Percentiles rank a stretch among this genome's conserved stretches.
phyloP scores from a whole-genome alignment of 1,284 basidiomycete genomes.

The Phlebopus sp. region DNA sequence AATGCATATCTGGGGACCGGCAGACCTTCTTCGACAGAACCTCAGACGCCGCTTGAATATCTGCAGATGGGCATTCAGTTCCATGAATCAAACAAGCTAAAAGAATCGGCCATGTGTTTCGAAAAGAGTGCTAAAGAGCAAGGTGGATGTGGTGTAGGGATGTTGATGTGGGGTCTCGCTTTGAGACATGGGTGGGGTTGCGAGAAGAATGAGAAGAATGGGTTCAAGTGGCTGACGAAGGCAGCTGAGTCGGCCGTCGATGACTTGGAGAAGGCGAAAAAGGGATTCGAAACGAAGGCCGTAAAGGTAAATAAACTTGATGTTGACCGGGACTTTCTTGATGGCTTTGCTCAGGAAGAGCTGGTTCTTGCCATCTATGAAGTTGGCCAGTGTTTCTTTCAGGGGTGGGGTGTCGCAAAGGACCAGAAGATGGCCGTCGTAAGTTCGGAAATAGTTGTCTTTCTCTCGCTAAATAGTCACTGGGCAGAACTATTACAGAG shows the following conservation, averaged over 20 bases:
- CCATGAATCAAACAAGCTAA: conserved; percentile 77
- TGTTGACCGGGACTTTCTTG: background rate
- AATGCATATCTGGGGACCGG: conserved; percentile 18
- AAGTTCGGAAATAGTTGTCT: conserved; percentile 30
- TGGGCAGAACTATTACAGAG: conserved; percentile 75
- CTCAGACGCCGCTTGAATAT: conserved; percentile 55
- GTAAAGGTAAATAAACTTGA: conserved; percentile 38
- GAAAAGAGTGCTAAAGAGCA: conserved; percentile 73
- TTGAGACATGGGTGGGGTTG: conserved; percentile 89
- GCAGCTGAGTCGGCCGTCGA: conserved; percentile 80
- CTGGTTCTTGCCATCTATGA: conserved; percentile 89
- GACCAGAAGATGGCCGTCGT: conserved; percentile 86
- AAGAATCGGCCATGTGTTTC: conserved; percentile 75
- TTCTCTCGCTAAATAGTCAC: conserved; percentile 5
- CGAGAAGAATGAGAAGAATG: conserved; percentile 70
- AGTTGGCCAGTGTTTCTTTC: conserved; percentile 89
- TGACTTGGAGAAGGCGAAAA: conserved; percentile 65
- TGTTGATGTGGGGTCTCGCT: conserved; percentile 92
- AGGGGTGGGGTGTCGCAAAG: conserved; percentile 85
- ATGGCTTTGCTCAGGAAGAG: conserved; percentile 51
- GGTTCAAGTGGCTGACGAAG: conserved; percentile 79
- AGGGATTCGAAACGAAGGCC: conserved; percentile 34
- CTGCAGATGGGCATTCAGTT: conserved; percentile 77
- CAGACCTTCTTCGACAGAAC: conserved; percentile 16
- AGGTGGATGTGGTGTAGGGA: conserved; percentile 85